These are phyloP conservation scores for Toxoplasma gondii DNA, from an alignment of 169 alveolate genomes.

Conservation along the genomic window DNA sequence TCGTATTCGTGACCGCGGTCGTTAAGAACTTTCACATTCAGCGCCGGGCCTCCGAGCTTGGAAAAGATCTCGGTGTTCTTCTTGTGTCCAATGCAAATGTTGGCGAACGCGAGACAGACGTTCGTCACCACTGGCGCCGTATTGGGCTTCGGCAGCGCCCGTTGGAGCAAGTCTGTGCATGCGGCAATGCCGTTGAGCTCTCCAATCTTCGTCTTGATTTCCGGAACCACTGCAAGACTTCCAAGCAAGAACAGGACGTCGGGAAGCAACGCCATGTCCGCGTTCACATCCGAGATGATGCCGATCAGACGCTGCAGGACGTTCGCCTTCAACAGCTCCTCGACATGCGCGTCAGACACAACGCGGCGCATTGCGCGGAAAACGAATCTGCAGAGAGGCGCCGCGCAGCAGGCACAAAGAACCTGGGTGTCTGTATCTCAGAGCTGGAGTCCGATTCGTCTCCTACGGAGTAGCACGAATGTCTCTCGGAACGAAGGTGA, in stretches of 20 bases:
- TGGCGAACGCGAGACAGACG: slow-evolving; percentile 90
- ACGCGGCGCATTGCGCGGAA: slow-evolving; percentile 70
- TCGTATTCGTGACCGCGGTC: slow-evolving; percentile 83
- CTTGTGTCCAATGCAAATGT: slow-evolving; percentile 86
- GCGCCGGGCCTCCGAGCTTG: slow-evolving; percentile 87
- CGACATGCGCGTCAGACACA: slow-evolving; percentile 66
- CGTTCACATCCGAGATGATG: slow-evolving; percentile 57
- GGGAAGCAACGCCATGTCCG: slow-evolving; percentile 67
- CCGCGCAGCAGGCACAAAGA: background rate
- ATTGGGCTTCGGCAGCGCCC: slow-evolving; percentile 54
- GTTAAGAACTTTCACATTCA: slow-evolving; percentile 79
- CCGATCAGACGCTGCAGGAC: slow-evolving; percentile 67
- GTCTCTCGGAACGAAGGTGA: too few species aligned
- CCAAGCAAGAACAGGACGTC: slow-evolving; percentile 68
- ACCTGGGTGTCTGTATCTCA: background rate
- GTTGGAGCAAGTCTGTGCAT: slow-evolving; percentile 53
- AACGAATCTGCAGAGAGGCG: slow-evolving; percentile 35
- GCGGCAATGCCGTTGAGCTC: slow-evolving; percentile 64
- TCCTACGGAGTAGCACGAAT: background rate
- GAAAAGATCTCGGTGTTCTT: slow-evolving; percentile 81
- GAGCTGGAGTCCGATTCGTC: background rate
- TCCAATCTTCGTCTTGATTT: slow-evolving; percentile 67
- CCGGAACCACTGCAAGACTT: slow-evolving; percentile 66
- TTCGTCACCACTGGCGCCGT: slow-evolving; percentile 80
- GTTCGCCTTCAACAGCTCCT: slow-evolving; percentile 65